Evolutionary conservation across 2,329 filamentous ascomycete genomes (phyloP).

Genomic region (Biscogniauxia mediterranea): DNA sequence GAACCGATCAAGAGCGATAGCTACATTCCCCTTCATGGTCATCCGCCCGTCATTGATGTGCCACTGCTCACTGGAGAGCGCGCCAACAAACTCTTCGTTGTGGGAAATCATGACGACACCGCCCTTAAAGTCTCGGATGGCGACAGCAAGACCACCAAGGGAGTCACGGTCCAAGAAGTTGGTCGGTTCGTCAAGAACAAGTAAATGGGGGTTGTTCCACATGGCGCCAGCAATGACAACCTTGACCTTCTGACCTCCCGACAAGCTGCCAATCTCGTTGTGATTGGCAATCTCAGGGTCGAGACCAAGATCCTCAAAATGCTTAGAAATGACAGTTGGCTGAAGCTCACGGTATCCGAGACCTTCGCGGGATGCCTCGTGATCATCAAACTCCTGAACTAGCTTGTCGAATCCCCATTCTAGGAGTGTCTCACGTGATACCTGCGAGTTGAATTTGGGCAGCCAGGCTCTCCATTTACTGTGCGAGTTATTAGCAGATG

Average conservation of each 20-base stretch:
- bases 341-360: slow-evolving; percentile 92
- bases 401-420: slow-evolving; percentile 89
- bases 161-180: slow-evolving; percentile 99
- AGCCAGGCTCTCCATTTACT: slow-evolving; percentile 86
- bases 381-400: slow-evolving; percentile 96
- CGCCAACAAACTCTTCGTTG: slow-evolving; percentile 98
- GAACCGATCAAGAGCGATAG: slow-evolving; percentile 77
- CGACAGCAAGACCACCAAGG: slow-evolving; percentile 92
- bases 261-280: slow-evolving; percentile 94
- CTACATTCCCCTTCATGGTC: slow-evolving; percentile 75
- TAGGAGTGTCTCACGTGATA: slow-evolving; percentile 87
- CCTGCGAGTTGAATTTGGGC: slow-evolving; percentile 89
- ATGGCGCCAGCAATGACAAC: slow-evolving; percentile 93
- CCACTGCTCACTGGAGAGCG: slow-evolving; percentile 94
- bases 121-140: slow-evolving; percentile 96
- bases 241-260: slow-evolving; percentile 98
- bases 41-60: slow-evolving; percentile 87
- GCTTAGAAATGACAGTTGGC: slow-evolving; percentile 91
- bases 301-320: slow-evolving; percentile 94
- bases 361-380: slow-evolving; percentile 97
- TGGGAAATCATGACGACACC: slow-evolving; percentile 99
- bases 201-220: slow-evolving; percentile 98
- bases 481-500: slow-evolving; percentile 36
- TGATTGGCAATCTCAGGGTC: slow-evolving; percentile 98
- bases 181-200: slow-evolving; percentile 97